These are phyloP conservation scores for Nicotiana tabacum DNA, from an alignment of 257 asterid genomes.

Conservation along the genomic window DNA sequence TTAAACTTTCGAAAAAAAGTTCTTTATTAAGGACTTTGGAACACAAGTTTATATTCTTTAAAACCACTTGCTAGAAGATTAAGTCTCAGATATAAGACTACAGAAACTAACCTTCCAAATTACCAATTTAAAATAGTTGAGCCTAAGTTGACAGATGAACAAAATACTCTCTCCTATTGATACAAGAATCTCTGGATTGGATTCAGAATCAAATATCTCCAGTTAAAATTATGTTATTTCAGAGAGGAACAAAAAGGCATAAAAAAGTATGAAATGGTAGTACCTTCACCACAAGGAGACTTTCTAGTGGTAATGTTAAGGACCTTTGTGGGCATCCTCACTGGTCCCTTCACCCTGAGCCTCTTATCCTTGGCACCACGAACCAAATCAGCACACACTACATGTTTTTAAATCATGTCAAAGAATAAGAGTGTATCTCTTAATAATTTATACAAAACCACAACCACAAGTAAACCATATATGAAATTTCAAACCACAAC, in stretches of 20 bases:
- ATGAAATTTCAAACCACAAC: background rate
- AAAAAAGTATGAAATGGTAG: background rate
- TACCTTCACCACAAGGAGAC: slow-evolving; percentile 29
- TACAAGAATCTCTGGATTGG: background rate
- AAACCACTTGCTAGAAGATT: background rate
- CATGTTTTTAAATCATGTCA: background rate
- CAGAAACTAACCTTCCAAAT: background rate
- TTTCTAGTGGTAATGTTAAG: slow-evolving; percentile 23
- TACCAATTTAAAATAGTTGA: background rate
- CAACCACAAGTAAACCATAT: background rate
- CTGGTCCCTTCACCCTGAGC: slow-evolving; percentile 17
- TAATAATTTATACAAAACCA: too few species aligned
- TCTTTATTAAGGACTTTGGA: background rate
- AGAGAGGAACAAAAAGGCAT: background rate
- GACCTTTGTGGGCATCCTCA: slow-evolving; percentile 28
- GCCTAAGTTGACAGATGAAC: background rate
- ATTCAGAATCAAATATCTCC: background rate
- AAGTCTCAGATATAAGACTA: background rate
- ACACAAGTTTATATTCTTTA: background rate
- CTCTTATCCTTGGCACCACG: slow-evolving; percentile 20
- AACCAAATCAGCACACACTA: slow-evolving; percentile 18
- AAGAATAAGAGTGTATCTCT: background rate
- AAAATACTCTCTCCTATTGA: background rate
- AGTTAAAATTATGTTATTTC: background rate
- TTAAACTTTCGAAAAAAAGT: too few species aligned